phyloP scores from a whole-genome alignment of 2,329 filamentous ascomycete species.

The Botrytis galanthina region DNA sequence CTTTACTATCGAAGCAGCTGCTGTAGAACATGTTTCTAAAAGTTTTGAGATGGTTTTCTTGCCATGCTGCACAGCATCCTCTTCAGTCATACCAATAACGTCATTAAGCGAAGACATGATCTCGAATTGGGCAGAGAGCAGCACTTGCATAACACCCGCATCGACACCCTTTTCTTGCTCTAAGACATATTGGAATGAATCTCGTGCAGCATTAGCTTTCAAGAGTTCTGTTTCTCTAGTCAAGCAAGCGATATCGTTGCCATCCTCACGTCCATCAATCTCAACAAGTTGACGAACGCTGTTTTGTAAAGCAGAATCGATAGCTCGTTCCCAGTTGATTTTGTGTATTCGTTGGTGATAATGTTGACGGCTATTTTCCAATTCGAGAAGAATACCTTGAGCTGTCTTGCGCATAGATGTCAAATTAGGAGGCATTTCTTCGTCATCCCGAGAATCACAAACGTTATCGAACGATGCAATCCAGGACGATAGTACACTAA shows the following conservation, averaged over 20 bases:
- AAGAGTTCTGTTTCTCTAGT: conserved; percentile 81
- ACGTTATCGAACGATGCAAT: conserved; percentile 85
- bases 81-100: conserved; percentile 77
- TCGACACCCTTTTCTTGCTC: conserved; percentile 84
- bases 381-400: conserved; percentile 80
- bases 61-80: conserved; percentile 77
- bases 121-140: conserved; percentile 89
- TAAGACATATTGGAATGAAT: conserved; percentile 71
- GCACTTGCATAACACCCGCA: conserved; percentile 72
- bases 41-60: conserved; percentile 75
- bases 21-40: conserved; percentile 70
- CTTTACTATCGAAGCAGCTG: conserved; percentile 82
- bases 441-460: conserved; percentile 68
- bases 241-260: conserved; percentile 67
- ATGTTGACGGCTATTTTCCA: conserved; percentile 87
- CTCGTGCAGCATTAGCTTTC: conserved; percentile 77
- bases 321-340: conserved; percentile 79
- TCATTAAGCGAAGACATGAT: conserved; percentile 80
- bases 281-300: conserved; percentile 75
- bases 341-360: conserved; percentile 81
- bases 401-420: conserved; percentile 81
- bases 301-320: conserved; percentile 86
- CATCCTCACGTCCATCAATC: conserved; percentile 63
- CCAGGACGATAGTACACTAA: conserved; percentile 85
- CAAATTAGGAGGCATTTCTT: conserved; percentile 68